Evolutionary conservation across 805 yeast genomes (phyloP), one percentile per base, ranked within the genome.

Genomic region (Metschnikowia kunwiensis): DNA sequence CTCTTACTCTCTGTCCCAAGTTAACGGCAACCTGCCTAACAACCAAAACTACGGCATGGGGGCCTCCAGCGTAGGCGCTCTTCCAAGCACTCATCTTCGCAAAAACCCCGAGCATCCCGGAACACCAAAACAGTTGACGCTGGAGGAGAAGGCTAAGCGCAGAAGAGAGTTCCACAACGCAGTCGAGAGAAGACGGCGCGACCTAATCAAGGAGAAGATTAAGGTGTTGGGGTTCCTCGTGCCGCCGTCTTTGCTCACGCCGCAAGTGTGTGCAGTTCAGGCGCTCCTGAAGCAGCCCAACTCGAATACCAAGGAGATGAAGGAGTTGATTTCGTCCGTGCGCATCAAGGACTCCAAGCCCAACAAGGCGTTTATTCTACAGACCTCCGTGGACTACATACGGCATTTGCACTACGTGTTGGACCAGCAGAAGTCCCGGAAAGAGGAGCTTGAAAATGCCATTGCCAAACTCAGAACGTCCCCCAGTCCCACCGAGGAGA

Each of bases 81-180:
- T 24, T 11, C 24, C 37, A 11, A 28, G 35, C 21, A 22, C 34
- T 4, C 38, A 40, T 11, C 26, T 23, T 22, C 42, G 41, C 9
- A 28, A 32, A 18, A n/a, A 29, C 7, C 40, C 20, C 7, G 51
- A 29, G n/a, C 54, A 50, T 2, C 21, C 44, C 0, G 38, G 50
- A 5, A 53, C 64, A 6, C 54, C 68, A 3, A 65, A 62, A 38
- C 68, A 60, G 37, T 50, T 68, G 44, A 60, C 74, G 4, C 78
- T 77, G 51, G 94, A 83, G 35, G 87, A 82, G 41, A 84, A 83
- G 53, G 58, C 84, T 36, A 75, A 78, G 43, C 72, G 95, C 44
- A 73, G 96, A 44, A 67, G 95, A 42, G 96, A 88, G 55, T 81
- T 87, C 44, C 97, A 89, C 59, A 89, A 89, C 55, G 96, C 95